Base-by-base conservation (phyloP, 2,329 filamentous ascomycete species). In the Helotiales sp. region DNA sequence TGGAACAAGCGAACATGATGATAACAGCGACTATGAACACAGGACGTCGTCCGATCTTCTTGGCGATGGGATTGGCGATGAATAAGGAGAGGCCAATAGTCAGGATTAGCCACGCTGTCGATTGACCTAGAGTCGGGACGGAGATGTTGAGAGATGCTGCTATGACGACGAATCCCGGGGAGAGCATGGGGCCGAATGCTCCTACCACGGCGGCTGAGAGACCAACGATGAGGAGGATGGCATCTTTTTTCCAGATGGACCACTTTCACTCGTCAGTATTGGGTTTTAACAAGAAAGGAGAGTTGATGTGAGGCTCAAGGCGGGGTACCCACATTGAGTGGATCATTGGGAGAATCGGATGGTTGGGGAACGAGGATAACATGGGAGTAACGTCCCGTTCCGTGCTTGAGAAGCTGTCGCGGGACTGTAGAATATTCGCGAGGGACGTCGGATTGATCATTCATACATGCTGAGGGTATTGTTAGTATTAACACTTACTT, bases 151-250 rank as follows among this genome's bases (percentile, higher is more conserved):
- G 72, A 34, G 76, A 69, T 4, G 67, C 67, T 0, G 79, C 71
- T 36, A 82, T 76, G 33, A 75, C 69, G 22, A 79, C 74, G 57
- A 81, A 80, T 2, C 79, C 78, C 2, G 78, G 78, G 1, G 74
- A 75, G 4, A 81, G 74, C 78, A 81, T 81, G 0, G 78, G 78
- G 1, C 78, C 78, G 58, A 78, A 81, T 1, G 78, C 78, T 31
- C 79, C 79, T 3, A 80, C 77, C 0, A 81, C 75, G 6, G 74
- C 75, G 1, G 78, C 77, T 0, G 74, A 74, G 47, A 80, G 71
- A 30, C 74, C 74, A 3, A 77, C 75, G 60, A 80, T 76, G 54
- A 76, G 66, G 25, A 79, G 73, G 33, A 79, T 73, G 8, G 74
- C 53, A 62, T 80, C 77, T 60, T 79, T 79, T 55, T 73, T 70